A percentile compares a stretch with the other conserved stretches of the same genome.
These are phyloP conservation scores for Corylus avellana DNA, from an alignment of 306 rosid genomes.

Conservation along the genomic window DNA sequence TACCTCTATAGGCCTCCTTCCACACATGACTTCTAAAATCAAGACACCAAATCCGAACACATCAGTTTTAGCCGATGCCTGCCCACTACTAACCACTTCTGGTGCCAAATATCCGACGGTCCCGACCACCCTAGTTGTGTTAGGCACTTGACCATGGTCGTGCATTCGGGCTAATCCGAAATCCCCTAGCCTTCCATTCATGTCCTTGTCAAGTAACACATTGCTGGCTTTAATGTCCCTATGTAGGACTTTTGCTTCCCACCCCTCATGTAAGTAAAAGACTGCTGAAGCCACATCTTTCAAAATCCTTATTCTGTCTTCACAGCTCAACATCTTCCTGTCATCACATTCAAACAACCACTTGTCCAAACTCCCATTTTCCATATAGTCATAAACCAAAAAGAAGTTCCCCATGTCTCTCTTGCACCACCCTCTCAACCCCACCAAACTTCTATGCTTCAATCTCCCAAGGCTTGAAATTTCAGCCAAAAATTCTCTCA, in stretches of 20 bases:
- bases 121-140: conserved; percentile 73
- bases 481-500: conserved; percentile 78
- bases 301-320: conserved; percentile 61
- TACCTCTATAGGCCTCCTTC: conserved; percentile 79
- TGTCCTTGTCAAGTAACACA: conserved; percentile 74
- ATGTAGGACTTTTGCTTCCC: conserved; percentile 75
- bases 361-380: conserved; percentile 81
- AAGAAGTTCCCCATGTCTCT: conserved; percentile 62
- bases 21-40: conserved; percentile 80
- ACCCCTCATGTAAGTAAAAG: conserved; percentile 81
- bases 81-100: conserved; percentile 62
- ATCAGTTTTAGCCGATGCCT: conserved; percentile 69
- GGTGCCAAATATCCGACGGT: conserved; percentile 88
- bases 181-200: conserved; percentile 83
- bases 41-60: conserved; percentile 76
- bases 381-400: conserved; percentile 78
- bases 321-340: conserved; percentile 42
- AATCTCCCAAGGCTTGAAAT: conserved; percentile 82
- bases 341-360: conserved; percentile 57
- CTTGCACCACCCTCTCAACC: conserved; percentile 87
- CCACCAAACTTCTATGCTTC: conserved; percentile 73
- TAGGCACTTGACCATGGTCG: conserved; percentile 52
- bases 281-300: conserved; percentile 74
- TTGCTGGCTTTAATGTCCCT: conserved; percentile 93
- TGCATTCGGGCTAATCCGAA: conserved; percentile 85